Conservation (phyloP, 2,329 filamentous ascomycete species). For the Penicillium sp. region DNA sequence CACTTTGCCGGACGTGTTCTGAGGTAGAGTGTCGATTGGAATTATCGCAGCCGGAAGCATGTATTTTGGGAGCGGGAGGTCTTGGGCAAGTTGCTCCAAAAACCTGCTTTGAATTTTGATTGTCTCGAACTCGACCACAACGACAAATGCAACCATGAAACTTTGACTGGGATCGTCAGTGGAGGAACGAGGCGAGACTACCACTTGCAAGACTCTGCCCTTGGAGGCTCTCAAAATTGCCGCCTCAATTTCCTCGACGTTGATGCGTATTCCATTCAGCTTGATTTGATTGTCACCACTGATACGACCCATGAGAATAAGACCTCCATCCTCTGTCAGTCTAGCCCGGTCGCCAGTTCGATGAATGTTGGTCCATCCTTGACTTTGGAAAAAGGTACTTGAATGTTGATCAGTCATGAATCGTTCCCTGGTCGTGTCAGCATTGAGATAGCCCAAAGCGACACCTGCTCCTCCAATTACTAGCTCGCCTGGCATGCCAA, state of each 20-base stretch:
- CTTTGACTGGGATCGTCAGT: background rate
- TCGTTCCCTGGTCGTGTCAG: conserved; percentile 1
- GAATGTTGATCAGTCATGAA: conserved; percentile 14
- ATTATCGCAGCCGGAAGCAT: conserved; percentile 37
- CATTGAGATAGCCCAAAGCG: conserved; percentile 17
- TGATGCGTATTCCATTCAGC: conserved; percentile 40
- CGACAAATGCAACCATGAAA: conserved; percentile 17
- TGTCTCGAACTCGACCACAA: background rate
- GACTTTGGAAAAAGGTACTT: conserved; percentile 7
- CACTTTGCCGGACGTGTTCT: conserved; percentile 30
- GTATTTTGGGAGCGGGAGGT: conserved; percentile 36
- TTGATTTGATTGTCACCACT: conserved; percentile 32
- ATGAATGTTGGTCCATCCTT: conserved; percentile 13
- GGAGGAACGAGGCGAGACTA: conserved; percentile 13
- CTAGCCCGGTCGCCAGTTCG: conserved; percentile 16
- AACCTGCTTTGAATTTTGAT: background rate
- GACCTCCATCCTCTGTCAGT: conserved; percentile 23
- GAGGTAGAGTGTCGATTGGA: conserved; percentile 26
- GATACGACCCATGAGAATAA: conserved; percentile 32
- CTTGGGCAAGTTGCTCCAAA: conserved; percentile 29
- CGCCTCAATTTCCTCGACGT: conserved; percentile 49
- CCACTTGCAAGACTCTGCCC: conserved; percentile 15
- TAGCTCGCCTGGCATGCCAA: conserved; percentile 47
- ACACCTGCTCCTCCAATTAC: conserved; percentile 34
- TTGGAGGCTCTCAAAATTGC: conserved; percentile 27